phyloP scores from a whole-genome alignment of 2,329 filamentous ascomycete species.

The Ascochyta koolunga region DNA sequence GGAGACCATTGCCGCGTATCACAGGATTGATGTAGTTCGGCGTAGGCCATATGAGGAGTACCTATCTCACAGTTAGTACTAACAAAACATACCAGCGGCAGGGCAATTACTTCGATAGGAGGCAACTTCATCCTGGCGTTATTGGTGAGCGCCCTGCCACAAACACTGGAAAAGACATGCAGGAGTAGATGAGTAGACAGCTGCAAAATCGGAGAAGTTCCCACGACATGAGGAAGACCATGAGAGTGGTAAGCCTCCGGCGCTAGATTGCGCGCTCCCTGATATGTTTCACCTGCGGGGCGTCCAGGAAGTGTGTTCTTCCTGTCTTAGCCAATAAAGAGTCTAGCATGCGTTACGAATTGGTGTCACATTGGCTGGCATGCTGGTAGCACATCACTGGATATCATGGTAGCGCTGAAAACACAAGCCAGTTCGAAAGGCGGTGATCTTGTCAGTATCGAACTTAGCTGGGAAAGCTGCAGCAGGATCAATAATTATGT shows the following conservation, averaged over 20 bases:
- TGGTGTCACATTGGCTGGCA: slow-evolving; percentile 14
- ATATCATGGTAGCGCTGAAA: slow-evolving; percentile 1
- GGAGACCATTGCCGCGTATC: slow-evolving; percentile 48
- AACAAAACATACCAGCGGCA: neutral
- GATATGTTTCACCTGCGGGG: slow-evolving; percentile 14
- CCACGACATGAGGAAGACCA: slow-evolving; percentile 1
- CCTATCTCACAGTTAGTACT: slow-evolving; percentile 1
- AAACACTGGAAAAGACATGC: slow-evolving; percentile 7
- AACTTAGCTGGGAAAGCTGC: slow-evolving; percentile 2
- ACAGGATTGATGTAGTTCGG: slow-evolving; percentile 50
- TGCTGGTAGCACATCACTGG: slow-evolving; percentile 15
- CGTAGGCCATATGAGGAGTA: slow-evolving; percentile 46
- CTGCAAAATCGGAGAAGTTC: slow-evolving; percentile 1
- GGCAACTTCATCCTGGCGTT: slow-evolving; percentile 35
- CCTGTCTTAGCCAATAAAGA: slow-evolving; percentile 6
- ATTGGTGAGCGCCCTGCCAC: slow-evolving; percentile 9
- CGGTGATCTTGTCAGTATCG: neutral
- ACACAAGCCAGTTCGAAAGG: neutral
- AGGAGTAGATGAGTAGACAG: slow-evolving; percentile 8
- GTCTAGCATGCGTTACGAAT: slow-evolving; percentile 5
- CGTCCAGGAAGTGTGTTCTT: slow-evolving; percentile 1
- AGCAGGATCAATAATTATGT: neutral
- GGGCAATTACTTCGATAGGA: slow-evolving; percentile 32
- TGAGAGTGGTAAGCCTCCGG: slow-evolving; percentile 7
- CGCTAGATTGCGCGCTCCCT: slow-evolving; percentile 13